Conservation (phyloP, 2,329 filamentous ascomycete species). For the Phymatotrichopsis omnivora region DNA sequence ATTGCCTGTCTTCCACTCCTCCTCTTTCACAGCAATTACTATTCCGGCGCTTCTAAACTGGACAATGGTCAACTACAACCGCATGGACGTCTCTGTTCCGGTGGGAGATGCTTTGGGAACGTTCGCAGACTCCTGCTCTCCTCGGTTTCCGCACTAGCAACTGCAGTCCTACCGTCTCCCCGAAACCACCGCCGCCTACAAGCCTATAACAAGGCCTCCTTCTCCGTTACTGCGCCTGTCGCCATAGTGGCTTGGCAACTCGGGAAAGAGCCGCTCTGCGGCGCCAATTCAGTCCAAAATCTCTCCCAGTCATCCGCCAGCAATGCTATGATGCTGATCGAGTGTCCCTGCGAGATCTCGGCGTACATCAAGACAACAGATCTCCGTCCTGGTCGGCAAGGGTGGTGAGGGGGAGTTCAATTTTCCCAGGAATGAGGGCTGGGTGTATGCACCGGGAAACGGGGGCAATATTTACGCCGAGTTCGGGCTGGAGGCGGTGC, state of each 20-base stretch:
- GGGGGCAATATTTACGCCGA: slow-evolving; percentile 47
- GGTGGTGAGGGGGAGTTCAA: slow-evolving; percentile 40
- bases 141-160: background rate
- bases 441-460: slow-evolving; percentile 38
- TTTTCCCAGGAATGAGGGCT: slow-evolving; percentile 30
- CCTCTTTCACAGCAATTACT: too few relatives aligned
- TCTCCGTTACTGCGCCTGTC: slow-evolving; percentile 42
- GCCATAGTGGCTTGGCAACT: slow-evolving; percentile 49
- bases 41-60: background rate
- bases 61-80: slow-evolving; percentile 48
- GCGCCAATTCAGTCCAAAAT: slow-evolving; percentile 40
- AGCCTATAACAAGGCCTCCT: slow-evolving; percentile 43
- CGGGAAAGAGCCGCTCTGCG: slow-evolving; percentile 45
- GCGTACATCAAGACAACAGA: slow-evolving; percentile 46
- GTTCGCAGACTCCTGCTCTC: slow-evolving; percentile 30
- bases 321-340: slow-evolving; percentile 38
- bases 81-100: slow-evolving; percentile 50
- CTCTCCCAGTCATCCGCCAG: slow-evolving; percentile 38
- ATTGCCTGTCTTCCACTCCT: slow-evolving; percentile 32
- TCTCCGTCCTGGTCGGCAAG: slow-evolving; percentile 44
- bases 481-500: slow-evolving; percentile 41
- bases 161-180: slow-evolving; percentile 42
- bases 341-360: slow-evolving; percentile 47
- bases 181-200: slow-evolving; percentile 43
- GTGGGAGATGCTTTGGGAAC: slow-evolving; percentile 44